Conservation (phyloP, 768 basidiomycete species). For the Kwoniella dejecticola region DNA sequence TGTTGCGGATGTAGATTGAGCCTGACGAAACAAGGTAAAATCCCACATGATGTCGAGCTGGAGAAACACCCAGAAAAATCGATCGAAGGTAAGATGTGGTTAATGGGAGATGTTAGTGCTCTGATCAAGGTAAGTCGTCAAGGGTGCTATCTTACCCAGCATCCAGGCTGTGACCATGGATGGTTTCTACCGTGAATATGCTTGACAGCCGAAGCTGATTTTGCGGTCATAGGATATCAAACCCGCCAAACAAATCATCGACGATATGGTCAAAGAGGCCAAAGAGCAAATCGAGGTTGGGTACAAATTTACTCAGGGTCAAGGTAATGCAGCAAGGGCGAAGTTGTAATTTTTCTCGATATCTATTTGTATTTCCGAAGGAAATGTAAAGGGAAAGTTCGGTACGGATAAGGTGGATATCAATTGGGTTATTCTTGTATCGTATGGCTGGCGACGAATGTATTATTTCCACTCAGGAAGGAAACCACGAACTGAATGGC, state of each 20-base stretch:
- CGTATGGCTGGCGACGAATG: too few relatives aligned
- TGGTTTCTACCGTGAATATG: too few relatives aligned
- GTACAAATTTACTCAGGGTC: conserved; percentile 4
- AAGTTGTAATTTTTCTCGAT: conserved; percentile 10
- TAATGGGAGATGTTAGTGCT: conserved; percentile 80
- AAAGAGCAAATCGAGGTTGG: conserved; percentile 61
- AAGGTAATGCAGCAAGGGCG: conserved; percentile 6
- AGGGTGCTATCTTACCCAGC: too few relatives aligned
- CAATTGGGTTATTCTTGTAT: too few relatives aligned
- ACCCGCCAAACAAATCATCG: conserved; percentile 80
- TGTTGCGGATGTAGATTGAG: conserved; percentile 62
- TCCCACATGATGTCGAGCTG: conserved; percentile 72
- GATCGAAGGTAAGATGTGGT: conserved; percentile 67
- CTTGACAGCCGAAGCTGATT: conserved; percentile 7
- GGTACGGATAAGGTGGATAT: too few relatives aligned
- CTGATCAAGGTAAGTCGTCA: conserved; percentile 51
- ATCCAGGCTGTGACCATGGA: too few relatives aligned
- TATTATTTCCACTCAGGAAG: too few relatives aligned
- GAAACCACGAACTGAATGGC: too few relatives aligned
- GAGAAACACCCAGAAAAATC: conserved; percentile 80
- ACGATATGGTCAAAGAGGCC: conserved; percentile 77
- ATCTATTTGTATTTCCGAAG: too few relatives aligned
- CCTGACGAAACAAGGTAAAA: conserved; percentile 77
- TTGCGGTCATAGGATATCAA: conserved; percentile 63
- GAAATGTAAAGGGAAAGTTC: too few relatives aligned